Evolutionary conservation across 805 yeast species (phyloP), one percentile per base, ranked within the genome.

Genomic region (Wickerhamiella spandovensis): DNA sequence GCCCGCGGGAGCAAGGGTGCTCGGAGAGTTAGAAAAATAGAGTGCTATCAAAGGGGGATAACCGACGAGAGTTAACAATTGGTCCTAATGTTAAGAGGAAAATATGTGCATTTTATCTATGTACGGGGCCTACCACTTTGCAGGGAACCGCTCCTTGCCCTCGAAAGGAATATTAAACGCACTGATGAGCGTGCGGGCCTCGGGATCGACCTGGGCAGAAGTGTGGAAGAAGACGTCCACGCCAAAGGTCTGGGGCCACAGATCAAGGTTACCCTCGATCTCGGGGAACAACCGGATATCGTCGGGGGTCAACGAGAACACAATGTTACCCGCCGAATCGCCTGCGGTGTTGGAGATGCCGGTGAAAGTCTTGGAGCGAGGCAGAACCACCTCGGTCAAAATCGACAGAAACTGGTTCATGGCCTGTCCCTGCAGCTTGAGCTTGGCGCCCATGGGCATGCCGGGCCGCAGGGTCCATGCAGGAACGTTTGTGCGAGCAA

Each of bases 251-350:
- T 73, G 77, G 38, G 95, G 89, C 85, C 90, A 92, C 56, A 84
- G 71, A 65, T 90, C 97, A 64, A 82, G 87, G 67, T 84, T 87
- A 51, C 81, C 77, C 63, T 89, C 95, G 54, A 92, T 79, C 68
- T 92, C 98, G 2, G 99, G 99, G 76, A 92, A 92, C 62, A 74
- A 75, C 60, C 77, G 79, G 48, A 84, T 78, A 59, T 85, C 87
- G 49, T 82, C 85, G 1, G 85, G 79, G 41, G 76, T 77, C 58
- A 92, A 67, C 44, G 96, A 96, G 62, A 92, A 81, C 9, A 92
- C 75, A 52, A 94, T 76, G 64, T 86, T 84, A 52, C 98, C 99
- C 60, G 73, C 76, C 49, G 75, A 73, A 66, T 89, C 97, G 53
- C 97, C 98, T 3, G 88, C 71, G 44, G 75, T 72, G 67, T 78